These are phyloP conservation scores for Cyclotella baltica DNA, from an alignment of 108 stramenopile genomes.

Conservation along the genomic window DNA sequence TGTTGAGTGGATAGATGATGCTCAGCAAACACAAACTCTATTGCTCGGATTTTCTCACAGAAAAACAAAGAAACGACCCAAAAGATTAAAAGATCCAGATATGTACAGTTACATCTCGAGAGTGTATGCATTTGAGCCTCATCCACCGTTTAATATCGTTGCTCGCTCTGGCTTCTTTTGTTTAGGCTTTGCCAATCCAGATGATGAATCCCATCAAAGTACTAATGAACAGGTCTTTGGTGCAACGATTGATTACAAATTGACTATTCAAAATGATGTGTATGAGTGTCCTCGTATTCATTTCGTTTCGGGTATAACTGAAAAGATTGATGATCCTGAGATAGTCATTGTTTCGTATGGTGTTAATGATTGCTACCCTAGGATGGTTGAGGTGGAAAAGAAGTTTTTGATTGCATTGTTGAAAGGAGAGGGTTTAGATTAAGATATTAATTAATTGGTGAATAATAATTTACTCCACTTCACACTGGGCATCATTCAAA, in stretches of 20 bases:
- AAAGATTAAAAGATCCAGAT: too few species aligned
- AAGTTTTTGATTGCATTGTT: slow-evolving; percentile 47
- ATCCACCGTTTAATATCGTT: slow-evolving; percentile 50
- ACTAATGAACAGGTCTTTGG: slow-evolving; percentile 48
- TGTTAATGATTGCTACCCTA: slow-evolving; percentile 59
- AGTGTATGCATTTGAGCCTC: slow-evolving; percentile 48
- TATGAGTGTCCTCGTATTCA: slow-evolving; percentile 53
- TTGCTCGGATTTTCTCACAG: slow-evolving; percentile 52
- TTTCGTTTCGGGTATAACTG: slow-evolving; percentile 51
- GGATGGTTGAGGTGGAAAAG: slow-evolving; percentile 52
- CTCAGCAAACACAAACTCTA: slow-evolving; percentile 11
- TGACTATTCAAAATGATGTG: slow-evolving; percentile 20
- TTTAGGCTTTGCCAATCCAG: slow-evolving; percentile 44
- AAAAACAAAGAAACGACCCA: slow-evolving; percentile 20
- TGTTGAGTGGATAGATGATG: slow-evolving; percentile 37
- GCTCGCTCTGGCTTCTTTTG: slow-evolving; percentile 53
- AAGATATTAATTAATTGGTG: too few species aligned
- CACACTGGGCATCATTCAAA: too few species aligned
- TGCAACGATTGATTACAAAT: slow-evolving; percentile 34
- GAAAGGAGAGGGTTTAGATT: too few species aligned
- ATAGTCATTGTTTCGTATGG: slow-evolving; percentile 55
- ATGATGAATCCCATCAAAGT: slow-evolving; percentile 21
- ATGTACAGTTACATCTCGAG: slow-evolving; percentile 43
- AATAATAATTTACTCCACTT: too few species aligned
- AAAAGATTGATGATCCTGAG: slow-evolving; percentile 46